Evolutionary conservation across 106 monocot genomes (phyloP).

Genomic region (Platanthera guangdongensis): DNA sequence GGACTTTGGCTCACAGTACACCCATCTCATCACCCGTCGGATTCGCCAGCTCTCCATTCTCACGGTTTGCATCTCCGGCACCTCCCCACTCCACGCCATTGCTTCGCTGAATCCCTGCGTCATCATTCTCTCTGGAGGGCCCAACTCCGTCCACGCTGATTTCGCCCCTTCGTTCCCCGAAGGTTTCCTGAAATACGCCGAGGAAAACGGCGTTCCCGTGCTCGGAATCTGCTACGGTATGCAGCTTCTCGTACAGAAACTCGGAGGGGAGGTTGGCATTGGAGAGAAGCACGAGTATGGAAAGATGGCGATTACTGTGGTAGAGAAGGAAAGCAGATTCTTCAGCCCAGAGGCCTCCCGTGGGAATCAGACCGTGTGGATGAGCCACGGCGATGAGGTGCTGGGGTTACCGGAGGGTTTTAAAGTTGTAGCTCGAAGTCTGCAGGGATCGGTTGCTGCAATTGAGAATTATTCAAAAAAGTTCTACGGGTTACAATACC

Average conservation of each 20-base stretch:
- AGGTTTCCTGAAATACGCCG: conserved; percentile 64
- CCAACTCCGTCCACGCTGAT: conserved; percentile 76
- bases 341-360: conserved; percentile 28
- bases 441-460: conserved; percentile 66
- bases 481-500: conserved; percentile 86
- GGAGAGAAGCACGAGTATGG: conserved; percentile 92
- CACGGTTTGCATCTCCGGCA: conserved; percentile 89
- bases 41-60: conserved; percentile 77
- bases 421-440: conserved; percentile 62
- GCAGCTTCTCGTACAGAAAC: conserved; percentile 89
- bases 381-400: conserved; percentile 96
- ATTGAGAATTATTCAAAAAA: conserved; percentile 49
- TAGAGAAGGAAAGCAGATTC: conserved; percentile 23
- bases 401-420: conserved; percentile 75
- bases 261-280: conserved; percentile 60
- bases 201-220: conserved; percentile 48
- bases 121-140: conserved; percentile 88
- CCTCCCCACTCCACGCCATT: conserved; percentile 40
- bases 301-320: conserved; percentile 74
- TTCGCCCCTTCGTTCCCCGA: conserved; percentile 77
- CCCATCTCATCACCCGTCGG: conserved; percentile 94
- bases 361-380: conserved; percentile 72
- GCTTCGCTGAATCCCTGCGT: conserved; percentile 38
- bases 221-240: conserved; percentile 95
- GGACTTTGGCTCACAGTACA: conserved; percentile 95